These are phyloP conservation scores for Coemansia sp. DNA, from an alignment of 192 early-diverging fungal species.

Conservation along the genomic window DNA sequence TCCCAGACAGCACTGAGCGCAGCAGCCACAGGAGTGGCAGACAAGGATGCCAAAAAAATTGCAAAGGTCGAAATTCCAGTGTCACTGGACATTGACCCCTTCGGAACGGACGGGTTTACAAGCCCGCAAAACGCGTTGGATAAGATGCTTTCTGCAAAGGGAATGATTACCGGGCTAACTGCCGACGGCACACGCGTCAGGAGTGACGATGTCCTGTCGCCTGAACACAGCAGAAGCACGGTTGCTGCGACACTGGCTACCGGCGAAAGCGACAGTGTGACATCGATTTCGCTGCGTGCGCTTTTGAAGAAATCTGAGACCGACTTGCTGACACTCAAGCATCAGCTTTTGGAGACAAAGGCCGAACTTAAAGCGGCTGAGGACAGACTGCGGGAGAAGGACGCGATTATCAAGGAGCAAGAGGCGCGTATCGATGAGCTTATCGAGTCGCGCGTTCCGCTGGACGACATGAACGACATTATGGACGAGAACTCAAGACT, in stretches of 20 bases:
- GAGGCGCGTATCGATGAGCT: slow-evolving; percentile 42
- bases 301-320: slow-evolving; percentile 31
- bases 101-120: slow-evolving; percentile 20
- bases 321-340: slow-evolving; percentile 39
- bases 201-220: slow-evolving; percentile 3
- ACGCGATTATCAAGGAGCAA: slow-evolving; percentile 46
- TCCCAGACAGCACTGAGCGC: not conserved
- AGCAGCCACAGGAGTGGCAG: not conserved
- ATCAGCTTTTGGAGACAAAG: slow-evolving; percentile 53
- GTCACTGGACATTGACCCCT: slow-evolving; percentile 46
- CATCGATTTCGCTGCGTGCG: slow-evolving; percentile 8
- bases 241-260: not conserved
- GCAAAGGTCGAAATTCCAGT: slow-evolving; percentile 46
- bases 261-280: slow-evolving; percentile 5
- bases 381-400: slow-evolving; percentile 45
- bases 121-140: slow-evolving; percentile 38
- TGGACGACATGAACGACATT: slow-evolving; percentile 49
- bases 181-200: slow-evolving; percentile 4
- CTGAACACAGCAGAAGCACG: not conserved
- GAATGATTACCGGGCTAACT: not conserved
- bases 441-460: slow-evolving; percentile 48
- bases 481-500: slow-evolving; percentile 40
- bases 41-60: slow-evolving; percentile 40
- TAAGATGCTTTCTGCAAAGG: slow-evolving; percentile 39
- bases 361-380: slow-evolving; percentile 46